These are phyloP conservation scores for Butyriboletus loyo DNA, from an alignment of 768 basidiomycete species.

Conservation along the genomic window DNA sequence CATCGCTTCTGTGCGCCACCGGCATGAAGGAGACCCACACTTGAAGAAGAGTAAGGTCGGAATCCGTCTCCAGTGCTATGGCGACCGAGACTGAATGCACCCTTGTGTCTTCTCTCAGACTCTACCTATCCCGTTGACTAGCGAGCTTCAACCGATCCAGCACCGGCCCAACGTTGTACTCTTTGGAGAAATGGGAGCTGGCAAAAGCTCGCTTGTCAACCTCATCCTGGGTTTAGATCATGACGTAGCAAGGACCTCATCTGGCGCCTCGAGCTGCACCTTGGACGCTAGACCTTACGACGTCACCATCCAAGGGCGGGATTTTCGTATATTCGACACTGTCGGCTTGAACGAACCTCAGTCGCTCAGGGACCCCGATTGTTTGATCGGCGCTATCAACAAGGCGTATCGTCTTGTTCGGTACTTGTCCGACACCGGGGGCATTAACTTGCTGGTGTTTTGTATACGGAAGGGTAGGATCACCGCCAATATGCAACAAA, in stretches of 20 bases:
- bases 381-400: conserved; percentile 29
- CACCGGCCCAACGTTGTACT: conserved; percentile 24
- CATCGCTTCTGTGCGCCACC: not conserved
- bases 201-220: conserved; percentile 45
- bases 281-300: conserved; percentile 30
- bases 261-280: conserved; percentile 33
- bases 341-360: conserved; percentile 32
- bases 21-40: not conserved
- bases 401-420: conserved; percentile 35
- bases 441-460: conserved; percentile 41
- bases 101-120: not conserved
- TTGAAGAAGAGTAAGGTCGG: conserved; percentile 13
- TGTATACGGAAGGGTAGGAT: conserved; percentile 35
- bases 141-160: conserved; percentile 9
- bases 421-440: conserved; percentile 29
- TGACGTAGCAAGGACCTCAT: conserved; percentile 29
- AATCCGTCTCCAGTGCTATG: not conserved
- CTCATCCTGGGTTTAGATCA: conserved; percentile 30
- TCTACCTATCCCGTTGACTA: conserved; percentile 2
- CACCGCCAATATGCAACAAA: conserved; percentile 25
- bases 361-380: conserved; percentile 21
- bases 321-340: conserved; percentile 34
- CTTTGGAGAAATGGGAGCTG: conserved; percentile 31
- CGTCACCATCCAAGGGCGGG: conserved; percentile 12
- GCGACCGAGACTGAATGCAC: conserved; percentile 4